Conservation (phyloP, 305 asterid genomes). For the Solanum hybrid region DNA sequence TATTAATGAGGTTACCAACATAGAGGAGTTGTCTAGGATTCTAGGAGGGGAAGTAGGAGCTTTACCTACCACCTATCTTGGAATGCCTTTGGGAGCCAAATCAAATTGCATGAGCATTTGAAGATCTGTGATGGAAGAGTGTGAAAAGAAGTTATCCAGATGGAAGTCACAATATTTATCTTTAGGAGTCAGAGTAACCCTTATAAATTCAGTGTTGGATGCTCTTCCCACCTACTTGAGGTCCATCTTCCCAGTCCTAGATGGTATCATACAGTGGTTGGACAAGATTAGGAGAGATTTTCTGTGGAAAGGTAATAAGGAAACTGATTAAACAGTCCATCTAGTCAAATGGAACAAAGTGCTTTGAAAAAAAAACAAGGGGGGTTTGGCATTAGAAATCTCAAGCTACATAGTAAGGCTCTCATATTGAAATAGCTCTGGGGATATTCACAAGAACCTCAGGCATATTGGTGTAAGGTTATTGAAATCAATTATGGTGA, state of each 20-base stretch:
- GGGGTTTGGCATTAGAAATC: neutral
- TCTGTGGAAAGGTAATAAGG: neutral
- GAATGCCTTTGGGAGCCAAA: neutral
- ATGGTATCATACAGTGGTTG: neutral
- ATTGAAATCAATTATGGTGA: neutral
- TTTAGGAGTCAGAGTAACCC: neutral
- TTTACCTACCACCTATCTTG: neutral
- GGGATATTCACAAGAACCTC: neutral
- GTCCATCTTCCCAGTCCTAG: neutral
- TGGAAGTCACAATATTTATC: neutral
- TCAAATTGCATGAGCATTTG: neutral
- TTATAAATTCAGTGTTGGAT: neutral
- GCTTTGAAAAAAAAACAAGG: neutral
- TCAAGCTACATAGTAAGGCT: neutral
- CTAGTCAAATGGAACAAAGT: neutral
- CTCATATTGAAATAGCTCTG: neutral
- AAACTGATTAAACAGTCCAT: neutral
- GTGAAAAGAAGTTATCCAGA: neutral
- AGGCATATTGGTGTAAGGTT: neutral
- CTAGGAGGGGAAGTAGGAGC: neutral
- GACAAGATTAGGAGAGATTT: neutral
- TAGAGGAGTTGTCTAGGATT: neutral
- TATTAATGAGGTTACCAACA: neutral
- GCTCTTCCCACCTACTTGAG: neutral
- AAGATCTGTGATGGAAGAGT: neutral